A percentile compares a stretch with the other conserved stretches of the same genome.
phyloP scores from a whole-genome alignment of 2,329 filamentous ascomycete species.

The Beauveria caledonica region DNA sequence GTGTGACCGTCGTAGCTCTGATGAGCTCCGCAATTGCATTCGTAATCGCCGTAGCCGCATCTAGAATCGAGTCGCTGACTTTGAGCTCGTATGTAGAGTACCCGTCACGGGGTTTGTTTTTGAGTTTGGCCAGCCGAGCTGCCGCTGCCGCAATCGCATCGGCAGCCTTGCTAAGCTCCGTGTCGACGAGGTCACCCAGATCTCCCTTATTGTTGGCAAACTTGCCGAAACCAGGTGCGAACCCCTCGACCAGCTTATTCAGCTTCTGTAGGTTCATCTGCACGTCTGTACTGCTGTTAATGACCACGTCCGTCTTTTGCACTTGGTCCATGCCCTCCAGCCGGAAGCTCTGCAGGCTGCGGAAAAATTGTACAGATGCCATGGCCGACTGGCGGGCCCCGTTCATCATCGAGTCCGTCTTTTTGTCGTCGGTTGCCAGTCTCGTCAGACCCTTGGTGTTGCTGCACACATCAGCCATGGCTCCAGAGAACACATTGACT shows the following conservation, averaged over 20 bases:
- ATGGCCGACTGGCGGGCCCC: constrained; percentile 77
- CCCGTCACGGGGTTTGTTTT: constrained; percentile 91
- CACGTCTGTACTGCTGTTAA: constrained; percentile 95
- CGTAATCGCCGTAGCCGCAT: constrained; percentile 87
- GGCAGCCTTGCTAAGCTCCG: constrained; percentile 85
- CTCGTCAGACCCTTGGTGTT: constrained; percentile 94
- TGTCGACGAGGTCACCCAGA: constrained; percentile 85
- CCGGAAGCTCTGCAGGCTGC: constrained; percentile 85
- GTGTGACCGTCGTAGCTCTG: constrained; percentile 84
- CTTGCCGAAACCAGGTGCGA: constrained; percentile 80
- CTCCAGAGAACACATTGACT: constrained; percentile 81
- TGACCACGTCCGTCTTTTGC: constrained; percentile 93
- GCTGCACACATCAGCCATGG: constrained; percentile 85
- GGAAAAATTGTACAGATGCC: constrained; percentile 90
- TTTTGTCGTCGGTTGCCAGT: constrained; percentile 92
- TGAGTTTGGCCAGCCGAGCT: constrained; percentile 80
- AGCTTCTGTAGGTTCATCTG: constrained; percentile 89
- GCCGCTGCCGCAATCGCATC: constrained; percentile 91
- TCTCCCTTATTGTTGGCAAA: constrained; percentile 74
- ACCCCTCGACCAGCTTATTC: constrained; percentile 86
- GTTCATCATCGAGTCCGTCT: constrained; percentile 75
- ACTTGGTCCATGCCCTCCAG: constrained; percentile 83
- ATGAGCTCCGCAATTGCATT: constrained; percentile 91
- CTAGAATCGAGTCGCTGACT: constrained; percentile 91
- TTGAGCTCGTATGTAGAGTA: constrained; percentile 95